Percentiles rank a stretch among this genome's conserved stretches.
phyloP scores from a whole-genome alignment of 225 moss, liverwort and hornwort genomes.

The Asterella californica region DNA sequence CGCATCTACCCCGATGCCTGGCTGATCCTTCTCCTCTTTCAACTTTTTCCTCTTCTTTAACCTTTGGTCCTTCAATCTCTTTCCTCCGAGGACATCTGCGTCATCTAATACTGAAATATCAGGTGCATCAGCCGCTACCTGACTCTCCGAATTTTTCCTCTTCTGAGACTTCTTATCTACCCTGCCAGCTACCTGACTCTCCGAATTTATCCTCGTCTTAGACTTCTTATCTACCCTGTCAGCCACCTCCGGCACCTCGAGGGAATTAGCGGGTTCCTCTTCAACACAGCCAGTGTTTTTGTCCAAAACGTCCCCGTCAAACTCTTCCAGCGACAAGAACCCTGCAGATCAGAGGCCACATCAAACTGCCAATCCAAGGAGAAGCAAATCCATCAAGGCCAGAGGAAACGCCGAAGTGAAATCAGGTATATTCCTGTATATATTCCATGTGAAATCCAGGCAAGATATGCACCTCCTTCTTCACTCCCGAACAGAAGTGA shows the following conservation, averaged over 20 bases:
- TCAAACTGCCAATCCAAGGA: neutral
- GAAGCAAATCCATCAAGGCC: neutral
- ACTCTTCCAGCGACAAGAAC: conserved; percentile 64
- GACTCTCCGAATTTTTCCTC: conserved; percentile 18
- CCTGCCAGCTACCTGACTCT: neutral
- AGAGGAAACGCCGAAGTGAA: no score
- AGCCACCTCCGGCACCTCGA: neutral
- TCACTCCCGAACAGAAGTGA: conserved; percentile 37
- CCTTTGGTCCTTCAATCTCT: neutral
- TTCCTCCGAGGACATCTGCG: neutral
- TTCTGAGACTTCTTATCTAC: conserved; percentile 13
- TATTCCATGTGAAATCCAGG: neutral
- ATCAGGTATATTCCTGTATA: no score
- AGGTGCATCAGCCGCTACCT: neutral
- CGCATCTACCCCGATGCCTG: neutral
- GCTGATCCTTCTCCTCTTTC: neutral
- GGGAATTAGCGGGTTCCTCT: conserved; percentile 7
- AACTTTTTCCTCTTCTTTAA: conserved; percentile 1
- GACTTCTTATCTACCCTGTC: conserved; percentile 5
- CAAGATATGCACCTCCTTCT: conserved; percentile 38
- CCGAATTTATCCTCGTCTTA: conserved; percentile 24
- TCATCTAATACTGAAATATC: neutral
- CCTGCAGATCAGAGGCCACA: conserved; percentile 23
- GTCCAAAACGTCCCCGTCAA: conserved; percentile 53
- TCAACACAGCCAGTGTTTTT: neutral